Evolutionary conservation across 495 filamentous ascomycete genomes (phyloP).

Genomic region (Aspergillus diversus): DNA sequence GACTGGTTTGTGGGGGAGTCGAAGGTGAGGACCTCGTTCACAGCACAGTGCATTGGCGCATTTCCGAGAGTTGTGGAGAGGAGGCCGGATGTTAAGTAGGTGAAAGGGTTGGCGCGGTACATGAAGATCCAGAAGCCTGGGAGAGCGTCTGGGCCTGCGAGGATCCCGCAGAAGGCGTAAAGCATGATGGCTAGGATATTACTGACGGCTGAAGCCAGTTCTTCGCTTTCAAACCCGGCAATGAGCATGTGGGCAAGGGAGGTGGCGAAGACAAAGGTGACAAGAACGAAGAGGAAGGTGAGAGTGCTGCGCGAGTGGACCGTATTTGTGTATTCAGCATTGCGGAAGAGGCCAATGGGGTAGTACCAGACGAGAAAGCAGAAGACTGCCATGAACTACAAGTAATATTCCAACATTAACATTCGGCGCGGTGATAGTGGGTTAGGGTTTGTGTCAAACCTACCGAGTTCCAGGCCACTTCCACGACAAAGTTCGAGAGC

Average conservation of each 20-base stretch:
- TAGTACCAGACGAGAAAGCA: conserved; percentile 64
- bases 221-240: conserved; percentile 53
- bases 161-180: conserved; percentile 61
- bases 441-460: neutral
- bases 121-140: conserved; percentile 76
- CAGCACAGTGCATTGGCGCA: conserved; percentile 52
- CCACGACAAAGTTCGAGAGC: conserved; percentile 50
- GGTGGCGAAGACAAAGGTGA: conserved; percentile 51
- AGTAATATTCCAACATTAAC: conserved; percentile 33
- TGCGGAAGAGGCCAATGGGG: conserved; percentile 56
- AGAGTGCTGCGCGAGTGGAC: conserved; percentile 48
- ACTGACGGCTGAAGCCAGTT: conserved; percentile 40
- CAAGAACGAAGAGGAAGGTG: conserved; percentile 52
- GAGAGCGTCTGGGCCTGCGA: conserved; percentile 53
- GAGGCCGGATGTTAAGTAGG: conserved; percentile 43
- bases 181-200: conserved; percentile 33
- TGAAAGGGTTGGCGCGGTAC: conserved; percentile 67
- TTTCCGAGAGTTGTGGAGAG: conserved; percentile 54
- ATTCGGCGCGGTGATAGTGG: conserved; percentile 50
- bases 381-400: conserved; percentile 60
- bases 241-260: conserved; percentile 61
- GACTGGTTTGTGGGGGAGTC: conserved; percentile 48
- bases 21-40: conserved; percentile 58
- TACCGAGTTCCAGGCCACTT: conserved; percentile 63
- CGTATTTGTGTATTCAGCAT: conserved; percentile 41